Base-by-base conservation (phyloP, 495 filamentous ascomycete species). In the Aspergillus leporis region DNA sequence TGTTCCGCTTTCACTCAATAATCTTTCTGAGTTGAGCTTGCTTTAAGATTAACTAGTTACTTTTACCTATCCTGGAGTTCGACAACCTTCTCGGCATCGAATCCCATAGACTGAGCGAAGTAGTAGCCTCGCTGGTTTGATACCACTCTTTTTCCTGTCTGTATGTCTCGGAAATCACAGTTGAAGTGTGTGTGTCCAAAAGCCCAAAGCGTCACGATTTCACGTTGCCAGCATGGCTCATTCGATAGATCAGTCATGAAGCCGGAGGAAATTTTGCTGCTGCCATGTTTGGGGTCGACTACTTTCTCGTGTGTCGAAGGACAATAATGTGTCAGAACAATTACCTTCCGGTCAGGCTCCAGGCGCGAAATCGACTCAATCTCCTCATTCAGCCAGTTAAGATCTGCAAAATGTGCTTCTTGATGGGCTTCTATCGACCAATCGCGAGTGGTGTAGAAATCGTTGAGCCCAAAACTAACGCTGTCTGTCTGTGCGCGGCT, bases 111-210 rank as follows among this genome's bases (percentile, higher is more conserved):
- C 59, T 71, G 66, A 13, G 70, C 21, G 36, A 67, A 68, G 46
- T 70, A 69, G 38, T 70, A 72, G 16, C 70, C 71, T 47, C 63
- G 63, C 56, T 74, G 69, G 45, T 74, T 70, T 23, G 67, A 22
- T 16, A 72, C 14, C 28, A 74, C 57, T 48, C 56, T 64, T 50
- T 71, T 71, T 8, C 61, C 63, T 12, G 63, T 63, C 49, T 23
- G 4, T 30, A 32, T 0, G 51, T 69, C 66, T 47, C 22, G 7
- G 63, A 77, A 78, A 58, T 77, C 71, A 61, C 78, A 81, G 61
- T 80, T 83, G 61, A 68, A 80, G 68, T 85, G 81, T 13, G 81
- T 82, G 64, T 82, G 79, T 8, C 78, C 81, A 62, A 80, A 83
- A 14, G 74, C 80, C 79, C 78, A 81, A 1, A 82, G 22, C 49